These are phyloP conservation scores for Alternaria angustiovoidea DNA, from an alignment of 2,329 filamentous ascomycete genomes.

Conservation along the genomic window DNA sequence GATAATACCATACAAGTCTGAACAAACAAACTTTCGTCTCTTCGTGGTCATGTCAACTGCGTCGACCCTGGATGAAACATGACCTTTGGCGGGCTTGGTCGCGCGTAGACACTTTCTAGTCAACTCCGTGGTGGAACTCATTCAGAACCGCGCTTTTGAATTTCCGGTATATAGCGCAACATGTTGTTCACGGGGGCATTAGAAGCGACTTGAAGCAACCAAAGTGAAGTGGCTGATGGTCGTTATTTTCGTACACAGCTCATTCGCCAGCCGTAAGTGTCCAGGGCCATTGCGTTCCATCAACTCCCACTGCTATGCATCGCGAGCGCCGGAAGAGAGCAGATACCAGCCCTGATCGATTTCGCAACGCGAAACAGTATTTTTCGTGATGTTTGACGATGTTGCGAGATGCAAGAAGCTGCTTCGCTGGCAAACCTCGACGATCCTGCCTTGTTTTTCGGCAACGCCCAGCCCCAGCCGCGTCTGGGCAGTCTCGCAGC, in stretches of 20 bases:
- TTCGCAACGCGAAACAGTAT: not conserved
- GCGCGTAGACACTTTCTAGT: not conserved
- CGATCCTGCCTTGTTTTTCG: conserved; percentile 9
- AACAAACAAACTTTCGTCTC: not conserved
- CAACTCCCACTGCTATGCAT: no score
- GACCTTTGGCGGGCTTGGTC: not conserved
- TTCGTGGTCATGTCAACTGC: not conserved
- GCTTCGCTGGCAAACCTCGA: not conserved
- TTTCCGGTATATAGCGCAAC: not conserved
- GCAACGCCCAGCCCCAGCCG: conserved; percentile 10
- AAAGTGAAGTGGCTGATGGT: not conserved
- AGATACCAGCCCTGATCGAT: not conserved
- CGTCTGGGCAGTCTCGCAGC: conserved; percentile 10
- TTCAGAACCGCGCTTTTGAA: not conserved
- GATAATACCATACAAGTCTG: not conserved
- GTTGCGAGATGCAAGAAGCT: not conserved
- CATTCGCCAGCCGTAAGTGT: not conserved
- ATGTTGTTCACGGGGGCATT: not conserved
- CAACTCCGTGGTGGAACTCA: not conserved
- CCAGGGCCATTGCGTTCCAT: not conserved
- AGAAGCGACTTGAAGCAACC: not conserved
- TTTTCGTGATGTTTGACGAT: not conserved
- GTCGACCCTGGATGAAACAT: not conserved
- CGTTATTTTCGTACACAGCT: not conserved
- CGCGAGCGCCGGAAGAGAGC: no score